Conservation (phyloP, 164 flowering plant species). For the Litsea cubeba region DNA sequence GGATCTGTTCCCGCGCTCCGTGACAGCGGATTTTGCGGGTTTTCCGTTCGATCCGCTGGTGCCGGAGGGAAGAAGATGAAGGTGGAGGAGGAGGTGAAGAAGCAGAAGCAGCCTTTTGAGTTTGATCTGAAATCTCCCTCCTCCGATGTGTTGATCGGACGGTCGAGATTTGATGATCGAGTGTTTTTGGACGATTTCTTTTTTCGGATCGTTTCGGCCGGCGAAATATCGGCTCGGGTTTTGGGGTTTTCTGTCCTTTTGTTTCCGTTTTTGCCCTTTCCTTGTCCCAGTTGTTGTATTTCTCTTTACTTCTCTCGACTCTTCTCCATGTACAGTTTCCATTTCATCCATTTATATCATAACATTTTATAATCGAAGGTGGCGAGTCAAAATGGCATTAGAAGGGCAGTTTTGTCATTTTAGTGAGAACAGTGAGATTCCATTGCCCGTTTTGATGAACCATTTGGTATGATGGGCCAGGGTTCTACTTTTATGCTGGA, state of each 20-base stretch:
- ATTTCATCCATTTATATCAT: background rate
- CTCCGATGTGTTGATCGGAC: slow-evolving; percentile 36
- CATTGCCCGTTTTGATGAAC: too few relatives aligned
- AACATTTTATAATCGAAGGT: too few relatives aligned
- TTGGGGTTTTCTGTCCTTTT: background rate
- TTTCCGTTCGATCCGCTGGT: slow-evolving; percentile 29
- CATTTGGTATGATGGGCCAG: too few relatives aligned
- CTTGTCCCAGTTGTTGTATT: background rate
- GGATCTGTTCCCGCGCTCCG: slow-evolving; percentile 5
- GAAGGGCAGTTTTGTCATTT: too few relatives aligned
- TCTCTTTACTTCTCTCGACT: too few relatives aligned
- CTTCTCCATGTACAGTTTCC: slow-evolving; percentile 20
- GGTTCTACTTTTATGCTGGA: too few relatives aligned
- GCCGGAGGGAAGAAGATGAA: slow-evolving; percentile 21
- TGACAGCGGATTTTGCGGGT: slow-evolving; percentile 28
- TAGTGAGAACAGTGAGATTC: too few relatives aligned
- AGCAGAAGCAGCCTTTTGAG: slow-evolving; percentile 30
- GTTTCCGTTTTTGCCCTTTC: background rate
- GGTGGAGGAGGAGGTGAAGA: slow-evolving; percentile 4
- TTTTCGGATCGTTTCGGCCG: background rate
- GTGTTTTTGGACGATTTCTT: background rate
- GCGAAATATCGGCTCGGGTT: background rate
- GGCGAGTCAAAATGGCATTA: background rate
- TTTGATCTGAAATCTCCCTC: slow-evolving; percentile 47
- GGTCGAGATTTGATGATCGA: background rate